Conservation (phyloP, 1,284 basidiomycete genomes). For the Moniliella sp. region DNA sequence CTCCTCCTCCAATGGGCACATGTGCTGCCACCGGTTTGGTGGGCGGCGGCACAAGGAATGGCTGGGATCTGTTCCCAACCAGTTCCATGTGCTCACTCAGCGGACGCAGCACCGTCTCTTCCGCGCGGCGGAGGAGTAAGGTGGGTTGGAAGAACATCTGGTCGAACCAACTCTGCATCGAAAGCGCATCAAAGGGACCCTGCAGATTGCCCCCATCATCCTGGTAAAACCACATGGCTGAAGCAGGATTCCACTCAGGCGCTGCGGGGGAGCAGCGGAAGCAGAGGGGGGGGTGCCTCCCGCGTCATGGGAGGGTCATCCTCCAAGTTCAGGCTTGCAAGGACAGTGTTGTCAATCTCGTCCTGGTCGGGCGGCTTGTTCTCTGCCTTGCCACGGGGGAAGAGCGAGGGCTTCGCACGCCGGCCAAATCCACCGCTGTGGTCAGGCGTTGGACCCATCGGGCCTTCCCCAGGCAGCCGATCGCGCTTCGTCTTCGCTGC, state of each 20-base stretch:
- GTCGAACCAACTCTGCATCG: slow-evolving; percentile 91
- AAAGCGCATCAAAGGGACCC: slow-evolving; percentile 69
- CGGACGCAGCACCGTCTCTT: slow-evolving; percentile 32
- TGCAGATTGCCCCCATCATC: slow-evolving; percentile 73
- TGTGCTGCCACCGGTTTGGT: neutral
- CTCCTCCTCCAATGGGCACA: neutral
- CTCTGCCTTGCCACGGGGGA: neutral
- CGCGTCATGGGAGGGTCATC: neutral
- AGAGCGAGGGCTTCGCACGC: neutral
- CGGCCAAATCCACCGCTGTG: slow-evolving; percentile 22
- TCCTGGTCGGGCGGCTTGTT: no score
- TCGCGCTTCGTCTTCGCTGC: slow-evolving; percentile 9
- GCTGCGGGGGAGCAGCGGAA: no score
- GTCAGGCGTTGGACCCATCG: slow-evolving; percentile 21
- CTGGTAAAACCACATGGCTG: slow-evolving; percentile 69
- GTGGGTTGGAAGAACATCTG: slow-evolving; percentile 73
- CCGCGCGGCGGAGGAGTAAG: slow-evolving; percentile 56
- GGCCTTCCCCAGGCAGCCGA: slow-evolving; percentile 17
- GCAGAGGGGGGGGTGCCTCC: no score
- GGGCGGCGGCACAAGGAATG: slow-evolving; percentile 32
- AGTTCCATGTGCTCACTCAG: slow-evolving; percentile 31
- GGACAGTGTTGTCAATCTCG: no score
- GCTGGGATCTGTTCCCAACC: slow-evolving; percentile 23
- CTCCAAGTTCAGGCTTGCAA: no score
- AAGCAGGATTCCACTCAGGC: slow-evolving; percentile 37